phyloP scores from a whole-genome alignment of 116 monocot genomes.

The Thalassia testudinum region DNA sequence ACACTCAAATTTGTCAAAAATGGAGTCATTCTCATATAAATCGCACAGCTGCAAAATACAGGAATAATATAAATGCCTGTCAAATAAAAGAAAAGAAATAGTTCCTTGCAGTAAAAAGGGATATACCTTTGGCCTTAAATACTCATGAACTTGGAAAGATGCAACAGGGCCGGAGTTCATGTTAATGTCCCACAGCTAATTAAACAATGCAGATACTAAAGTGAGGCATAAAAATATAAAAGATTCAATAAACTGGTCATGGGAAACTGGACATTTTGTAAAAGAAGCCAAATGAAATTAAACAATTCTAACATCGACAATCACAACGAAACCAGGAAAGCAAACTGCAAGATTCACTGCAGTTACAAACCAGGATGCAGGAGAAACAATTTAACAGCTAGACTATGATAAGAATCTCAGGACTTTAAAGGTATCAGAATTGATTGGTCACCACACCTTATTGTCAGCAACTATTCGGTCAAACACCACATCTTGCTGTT shows the following conservation, averaged over 20 bases:
- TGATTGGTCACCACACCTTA: too few species aligned
- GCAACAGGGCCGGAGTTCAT: slow-evolving; percentile 87
- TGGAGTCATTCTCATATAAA: slow-evolving; percentile 86
- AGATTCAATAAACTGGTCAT: neutral
- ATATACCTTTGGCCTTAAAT: slow-evolving; percentile 71
- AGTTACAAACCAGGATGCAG: too few species aligned
- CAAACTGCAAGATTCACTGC: too few species aligned
- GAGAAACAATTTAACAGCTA: too few species aligned
- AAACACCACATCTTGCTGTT: too few species aligned
- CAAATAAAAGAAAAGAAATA: neutral
- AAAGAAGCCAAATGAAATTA: too few species aligned
- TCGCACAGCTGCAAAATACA: slow-evolving; percentile 52
- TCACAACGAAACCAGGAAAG: too few species aligned
- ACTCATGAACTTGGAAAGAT: slow-evolving; percentile 82
- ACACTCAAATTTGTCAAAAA: slow-evolving; percentile 92
- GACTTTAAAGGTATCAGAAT: too few species aligned
- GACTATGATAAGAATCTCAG: too few species aligned
- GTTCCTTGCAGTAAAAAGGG: neutral
- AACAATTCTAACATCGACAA: too few species aligned
- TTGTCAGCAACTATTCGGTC: too few species aligned
- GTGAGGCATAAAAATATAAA: neutral
- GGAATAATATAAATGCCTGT: neutral
- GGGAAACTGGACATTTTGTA: too few species aligned
- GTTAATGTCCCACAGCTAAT: slow-evolving; percentile 69
- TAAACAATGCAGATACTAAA: neutral